Conservation (phyloP, 306 rosid genomes). For the Fragaria vesca region DNA sequence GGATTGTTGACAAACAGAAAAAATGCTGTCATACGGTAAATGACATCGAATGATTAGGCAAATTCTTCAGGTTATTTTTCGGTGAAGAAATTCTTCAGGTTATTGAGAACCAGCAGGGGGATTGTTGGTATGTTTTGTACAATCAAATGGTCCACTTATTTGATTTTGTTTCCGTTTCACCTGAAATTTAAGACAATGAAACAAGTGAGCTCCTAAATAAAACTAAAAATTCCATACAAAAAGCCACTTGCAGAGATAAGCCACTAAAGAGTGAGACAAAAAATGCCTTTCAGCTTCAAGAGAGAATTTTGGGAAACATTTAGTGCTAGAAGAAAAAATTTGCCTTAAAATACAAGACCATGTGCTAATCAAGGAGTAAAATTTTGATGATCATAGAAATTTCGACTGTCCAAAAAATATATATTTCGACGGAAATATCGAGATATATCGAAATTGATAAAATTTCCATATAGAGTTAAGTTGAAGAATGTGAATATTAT, state of each 20-base stretch:
- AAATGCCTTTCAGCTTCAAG: background rate
- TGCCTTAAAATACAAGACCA: background rate
- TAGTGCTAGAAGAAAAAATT: background rate
- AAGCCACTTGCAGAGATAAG: background rate
- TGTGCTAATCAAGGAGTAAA: no score
- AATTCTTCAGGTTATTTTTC: background rate
- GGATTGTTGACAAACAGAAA: no score
- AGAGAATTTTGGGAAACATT: background rate
- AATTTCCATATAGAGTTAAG: no score
- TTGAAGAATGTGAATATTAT: no score
- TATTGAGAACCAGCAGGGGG: conserved; percentile 29
- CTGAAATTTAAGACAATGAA: conserved; percentile 37
- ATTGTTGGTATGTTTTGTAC: conserved; percentile 63
- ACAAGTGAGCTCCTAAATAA: background rate
- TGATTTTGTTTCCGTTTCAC: conserved; percentile 66
- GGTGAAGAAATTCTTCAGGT: background rate
- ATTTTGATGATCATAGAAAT: no score
- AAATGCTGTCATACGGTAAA: conserved; percentile 4
- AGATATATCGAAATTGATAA: no score
- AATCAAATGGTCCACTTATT: conserved; percentile 81
- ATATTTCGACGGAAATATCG: no score
- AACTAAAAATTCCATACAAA: conserved; percentile 1
- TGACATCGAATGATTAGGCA: conserved; percentile 3
- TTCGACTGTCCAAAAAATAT: no score
- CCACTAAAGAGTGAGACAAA: background rate